These are phyloP conservation scores for Prunus armeniaca DNA, from an alignment of 306 rosid genomes.

Conservation along the genomic window DNA sequence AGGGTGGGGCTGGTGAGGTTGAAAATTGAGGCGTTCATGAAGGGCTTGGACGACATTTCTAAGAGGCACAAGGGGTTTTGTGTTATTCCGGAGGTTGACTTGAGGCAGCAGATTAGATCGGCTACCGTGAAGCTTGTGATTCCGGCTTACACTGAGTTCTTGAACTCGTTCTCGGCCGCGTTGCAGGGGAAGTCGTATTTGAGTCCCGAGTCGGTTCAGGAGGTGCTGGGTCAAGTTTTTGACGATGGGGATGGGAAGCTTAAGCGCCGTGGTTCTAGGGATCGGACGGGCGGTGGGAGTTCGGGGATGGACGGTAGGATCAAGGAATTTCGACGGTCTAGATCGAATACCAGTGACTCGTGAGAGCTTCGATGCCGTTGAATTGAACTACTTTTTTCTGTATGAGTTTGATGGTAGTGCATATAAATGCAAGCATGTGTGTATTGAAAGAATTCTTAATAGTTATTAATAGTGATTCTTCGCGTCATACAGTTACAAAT, in stretches of 20 bases:
- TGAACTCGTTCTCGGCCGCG: constrained; percentile 42
- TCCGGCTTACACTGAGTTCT: constrained; percentile 47
- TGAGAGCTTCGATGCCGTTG: constrained; percentile 10
- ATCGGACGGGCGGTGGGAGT: constrained; percentile 37
- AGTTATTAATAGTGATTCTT: too few relatives aligned
- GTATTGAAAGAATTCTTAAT: background rate
- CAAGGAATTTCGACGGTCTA: constrained; percentile 27
- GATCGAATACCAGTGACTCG: constrained; percentile 20
- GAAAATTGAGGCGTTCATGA: constrained; percentile 58
- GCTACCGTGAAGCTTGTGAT: constrained; percentile 57
- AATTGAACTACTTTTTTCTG: background rate
- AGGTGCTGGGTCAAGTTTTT: constrained; percentile 46
- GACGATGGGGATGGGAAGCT: constrained; percentile 30
- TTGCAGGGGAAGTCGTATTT: constrained; percentile 45
- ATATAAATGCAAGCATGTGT: background rate
- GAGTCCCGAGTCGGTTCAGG: constrained; percentile 51
- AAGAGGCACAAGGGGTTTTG: constrained; percentile 49
- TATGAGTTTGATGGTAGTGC: background rate
- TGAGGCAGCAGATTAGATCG: constrained; percentile 71
- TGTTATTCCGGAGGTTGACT: constrained; percentile 58
- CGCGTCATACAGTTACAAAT: too few relatives aligned
- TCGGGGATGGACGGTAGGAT: constrained; percentile 34
- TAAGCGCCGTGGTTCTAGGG: constrained; percentile 37
- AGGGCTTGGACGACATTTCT: constrained; percentile 51
- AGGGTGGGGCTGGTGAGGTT: constrained; percentile 30